Evolutionary conservation across 805 yeast species (phyloP).

Genomic region (Metahyphopichia silvanorum): DNA sequence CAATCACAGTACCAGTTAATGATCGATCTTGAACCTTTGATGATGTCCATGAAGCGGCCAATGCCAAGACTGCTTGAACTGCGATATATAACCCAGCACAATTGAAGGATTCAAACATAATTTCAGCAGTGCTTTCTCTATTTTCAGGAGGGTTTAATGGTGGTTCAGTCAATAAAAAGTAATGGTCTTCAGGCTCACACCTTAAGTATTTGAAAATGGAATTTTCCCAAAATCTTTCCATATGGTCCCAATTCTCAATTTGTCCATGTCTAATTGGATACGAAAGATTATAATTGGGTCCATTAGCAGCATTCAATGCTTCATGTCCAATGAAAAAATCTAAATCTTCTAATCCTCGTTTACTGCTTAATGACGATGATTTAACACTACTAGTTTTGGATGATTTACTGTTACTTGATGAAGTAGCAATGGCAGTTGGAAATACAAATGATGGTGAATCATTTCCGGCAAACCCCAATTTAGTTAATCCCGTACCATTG

Average conservation of each 20-base stretch:
- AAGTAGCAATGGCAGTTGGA: conserved; percentile 94
- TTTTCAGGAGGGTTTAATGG: conserved; percentile 99
- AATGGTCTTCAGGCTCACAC: conserved; percentile 99
- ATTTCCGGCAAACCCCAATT: conserved; percentile 97
- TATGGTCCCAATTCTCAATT: conserved; percentile 98
- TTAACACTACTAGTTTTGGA: conserved; percentile 45
- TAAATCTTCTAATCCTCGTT: conserved; percentile 89
- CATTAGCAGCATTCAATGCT: conserved; percentile 87
- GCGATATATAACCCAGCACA: conserved; percentile 99
- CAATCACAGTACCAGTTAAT: conserved; percentile 96
- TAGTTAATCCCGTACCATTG: conserved; percentile 98
- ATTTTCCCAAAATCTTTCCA: conserved; percentile 99
- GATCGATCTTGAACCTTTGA: conserved; percentile 93
- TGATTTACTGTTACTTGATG: conserved; percentile 43
- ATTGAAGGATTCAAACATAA: conserved; percentile 97
- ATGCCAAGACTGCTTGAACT: conserved; percentile 96
- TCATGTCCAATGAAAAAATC: conserved; percentile 96
- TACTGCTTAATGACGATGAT: conserved; percentile 53
- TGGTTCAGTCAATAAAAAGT: conserved; percentile 93
- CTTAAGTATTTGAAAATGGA: conserved; percentile 93
- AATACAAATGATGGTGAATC: conserved; percentile 96
- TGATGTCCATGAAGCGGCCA: conserved; percentile 99
- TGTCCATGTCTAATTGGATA: conserved; percentile 98
- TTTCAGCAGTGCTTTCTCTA: conserved; percentile 97
- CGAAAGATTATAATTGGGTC: conserved; percentile 80